Evolutionary conservation across 768 basidiomycete species (phyloP), one percentile per base, ranked within the genome.

Genomic region (Pleurotus sapidus): DNA sequence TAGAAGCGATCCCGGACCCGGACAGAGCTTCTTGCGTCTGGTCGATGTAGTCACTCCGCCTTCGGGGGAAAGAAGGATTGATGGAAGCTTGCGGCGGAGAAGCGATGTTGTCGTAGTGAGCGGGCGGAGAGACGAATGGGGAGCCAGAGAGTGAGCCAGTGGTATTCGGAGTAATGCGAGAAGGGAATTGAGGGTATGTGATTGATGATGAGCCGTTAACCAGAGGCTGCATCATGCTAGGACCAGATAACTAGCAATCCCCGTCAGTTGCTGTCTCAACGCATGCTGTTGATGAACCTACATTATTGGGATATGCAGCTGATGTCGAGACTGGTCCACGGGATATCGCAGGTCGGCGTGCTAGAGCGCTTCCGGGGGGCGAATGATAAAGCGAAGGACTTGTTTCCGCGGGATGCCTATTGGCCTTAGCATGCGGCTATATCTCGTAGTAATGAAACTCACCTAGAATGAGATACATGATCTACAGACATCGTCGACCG

Each of bases 51-150:
- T 94, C 91, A 61, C 84, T 89, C 46, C 90, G 84, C 56, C 91
- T 81, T 4, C 90, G 79, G 4, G 93, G 76, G 4, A 89, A 79
- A 15, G 88, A 87, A 25, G 88, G 85, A 63, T 92, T 92, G 60
- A 93, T 86, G 25, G 93, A 92, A 8, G 91, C 92, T 68, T 85
- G 88, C 1, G 94, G 93, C 9, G 92, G 94, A 0, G 89, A 80
- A 0, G 89, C 75, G 27, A 83, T 79, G 57, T 72, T 73, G 61
- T 68, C 70, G 59, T 79, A 79, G 37, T 68, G 61, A 27, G 71
- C 65, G 47, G 77, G 59, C 8, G 76, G 70, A 17, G 78, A 65
- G 57, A 70, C 65, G 64, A 78, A 77, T 24, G 79, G 72, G 1
- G 78, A 77, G 60, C 57, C 56, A 58, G 49, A 60, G 15, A 62